phyloP scores from a whole-genome alignment of 2,329 filamentous ascomycete genomes.

The Neofusicoccum parvum region DNA sequence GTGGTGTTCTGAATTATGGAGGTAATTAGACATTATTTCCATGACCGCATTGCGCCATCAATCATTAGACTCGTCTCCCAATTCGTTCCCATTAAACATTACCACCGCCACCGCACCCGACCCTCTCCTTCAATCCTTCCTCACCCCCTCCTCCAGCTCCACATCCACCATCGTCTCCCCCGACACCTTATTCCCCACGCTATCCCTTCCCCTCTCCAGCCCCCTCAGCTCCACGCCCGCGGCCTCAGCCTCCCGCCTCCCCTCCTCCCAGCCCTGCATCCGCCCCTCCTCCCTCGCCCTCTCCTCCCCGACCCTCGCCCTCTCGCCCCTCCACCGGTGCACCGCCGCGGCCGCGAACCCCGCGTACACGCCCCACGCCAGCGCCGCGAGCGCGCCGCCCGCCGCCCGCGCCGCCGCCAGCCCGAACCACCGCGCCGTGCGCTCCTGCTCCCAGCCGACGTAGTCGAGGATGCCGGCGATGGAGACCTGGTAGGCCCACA shows the following conservation, averaged over 20 bases:
- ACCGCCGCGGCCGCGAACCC: background rate
- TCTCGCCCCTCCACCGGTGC: background rate
- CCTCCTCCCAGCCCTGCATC: background rate
- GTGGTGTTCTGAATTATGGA: too few species aligned
- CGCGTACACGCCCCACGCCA: background rate
- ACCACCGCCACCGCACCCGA: background rate
- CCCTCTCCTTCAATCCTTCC: background rate
- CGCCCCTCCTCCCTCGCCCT: background rate
- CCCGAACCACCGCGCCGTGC: background rate
- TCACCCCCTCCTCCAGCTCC: background rate
- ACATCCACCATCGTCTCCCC: constrained; percentile 1
- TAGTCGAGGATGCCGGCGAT: background rate
- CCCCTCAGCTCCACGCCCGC: background rate
- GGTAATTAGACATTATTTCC: background rate
- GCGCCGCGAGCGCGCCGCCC: background rate
- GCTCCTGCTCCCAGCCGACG: background rate
- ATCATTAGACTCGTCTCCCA: background rate
- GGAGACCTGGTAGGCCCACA: background rate
- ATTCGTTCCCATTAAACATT: background rate
- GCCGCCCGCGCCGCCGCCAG: background rate
- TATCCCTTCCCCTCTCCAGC: background rate
- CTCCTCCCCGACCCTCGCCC: background rate
- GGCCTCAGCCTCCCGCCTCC: background rate
- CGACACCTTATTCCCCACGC: background rate
- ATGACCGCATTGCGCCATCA: background rate